Evolutionary conservation across 768 basidiomycete species (phyloP), one percentile per base, ranked within the genome.

Genomic region (Jaapia argillacea): DNA sequence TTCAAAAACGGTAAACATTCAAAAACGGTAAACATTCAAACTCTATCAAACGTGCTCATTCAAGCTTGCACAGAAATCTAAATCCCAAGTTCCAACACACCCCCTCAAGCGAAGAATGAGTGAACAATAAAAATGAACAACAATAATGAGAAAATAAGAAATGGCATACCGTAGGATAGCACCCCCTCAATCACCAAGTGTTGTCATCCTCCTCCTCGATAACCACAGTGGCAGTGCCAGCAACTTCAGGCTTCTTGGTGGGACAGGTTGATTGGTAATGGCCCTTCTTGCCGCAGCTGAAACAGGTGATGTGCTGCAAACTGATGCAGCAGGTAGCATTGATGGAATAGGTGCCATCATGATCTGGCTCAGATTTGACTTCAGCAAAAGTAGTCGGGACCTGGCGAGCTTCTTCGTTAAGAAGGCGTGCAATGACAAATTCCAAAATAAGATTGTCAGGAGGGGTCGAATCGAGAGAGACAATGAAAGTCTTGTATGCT

Each of bases 351-450:
- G 27, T 7, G 35, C 27, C 41, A 4, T 36, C 31, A 25, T n/a
- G 24, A 25, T 31, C 40, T 26, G 21, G 42, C 22, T 40, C 46
- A 40, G 28, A 36, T 16, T 35, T 31, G 13, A 23, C 24, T n/a
- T n/a, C n/a, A n/a, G n/a, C n/a, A n/a, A n/a, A n/a, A 26, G 45
- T 25, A 23, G 6, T 16, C 18, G 41, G 18, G 21, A 25, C 48
- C 20, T 52, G 54, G 28, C 48, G 54, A 6, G 43, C 48, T 44
- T 66, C 59, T 36, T 64, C 57, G 37, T 66, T 63, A n/a, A 66
- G 46, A 5, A 66, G 40, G 6, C 55, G 51, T 4, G 51, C 41
- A 20, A 62, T 51, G 36, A 63, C 58, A 38, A 52, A 40, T 2
- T 60, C 43, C 33, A 64, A 41, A 0, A 54, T 57, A 24, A 63